Evolutionary conservation across 495 filamentous ascomycete species (phyloP).

Genomic region (Cercophora sp.): DNA sequence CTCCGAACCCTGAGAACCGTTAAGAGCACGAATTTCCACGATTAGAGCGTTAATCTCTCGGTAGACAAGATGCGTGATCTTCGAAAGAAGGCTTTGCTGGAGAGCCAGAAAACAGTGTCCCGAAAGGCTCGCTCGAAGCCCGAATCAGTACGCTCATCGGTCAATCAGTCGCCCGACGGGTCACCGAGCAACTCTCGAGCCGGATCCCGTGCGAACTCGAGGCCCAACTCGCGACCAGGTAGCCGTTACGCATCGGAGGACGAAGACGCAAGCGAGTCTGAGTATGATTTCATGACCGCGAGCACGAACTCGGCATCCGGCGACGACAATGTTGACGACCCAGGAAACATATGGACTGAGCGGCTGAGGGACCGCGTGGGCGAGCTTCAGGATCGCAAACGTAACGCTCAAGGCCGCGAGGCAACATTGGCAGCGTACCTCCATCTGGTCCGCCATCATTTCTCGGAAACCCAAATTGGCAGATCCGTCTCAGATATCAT

Average conservation of each 20-base stretch:
- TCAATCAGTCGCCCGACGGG: constrained; percentile 28
- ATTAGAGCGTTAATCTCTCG: background rate
- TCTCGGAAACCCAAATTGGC: constrained; percentile 63
- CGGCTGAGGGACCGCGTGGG: constrained; percentile 68
- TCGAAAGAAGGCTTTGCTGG: constrained; percentile 70
- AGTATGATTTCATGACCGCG: constrained; percentile 37
- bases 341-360: constrained; percentile 59
- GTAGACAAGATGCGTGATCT: constrained; percentile 64
- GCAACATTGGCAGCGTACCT: constrained; percentile 64
- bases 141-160: constrained; percentile 58
- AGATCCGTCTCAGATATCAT: constrained; percentile 60
- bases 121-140: constrained; percentile 76
- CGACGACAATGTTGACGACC: constrained; percentile 42
- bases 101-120: constrained; percentile 89
- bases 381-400: constrained; percentile 83
- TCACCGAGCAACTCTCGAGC: constrained; percentile 24
- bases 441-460: constrained; percentile 70
- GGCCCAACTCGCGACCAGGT: constrained; percentile 49
- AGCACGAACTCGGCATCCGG: constrained; percentile 31
- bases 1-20: background rate
- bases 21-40: background rate
- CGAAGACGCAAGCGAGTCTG: constrained; percentile 58
- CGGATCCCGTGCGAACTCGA: constrained; percentile 19
- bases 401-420: constrained; percentile 76
- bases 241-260: constrained; percentile 74